Conservation (phyloP, 2,329 filamentous ascomycete genomes). For the Nothomitra cinnamomea region DNA sequence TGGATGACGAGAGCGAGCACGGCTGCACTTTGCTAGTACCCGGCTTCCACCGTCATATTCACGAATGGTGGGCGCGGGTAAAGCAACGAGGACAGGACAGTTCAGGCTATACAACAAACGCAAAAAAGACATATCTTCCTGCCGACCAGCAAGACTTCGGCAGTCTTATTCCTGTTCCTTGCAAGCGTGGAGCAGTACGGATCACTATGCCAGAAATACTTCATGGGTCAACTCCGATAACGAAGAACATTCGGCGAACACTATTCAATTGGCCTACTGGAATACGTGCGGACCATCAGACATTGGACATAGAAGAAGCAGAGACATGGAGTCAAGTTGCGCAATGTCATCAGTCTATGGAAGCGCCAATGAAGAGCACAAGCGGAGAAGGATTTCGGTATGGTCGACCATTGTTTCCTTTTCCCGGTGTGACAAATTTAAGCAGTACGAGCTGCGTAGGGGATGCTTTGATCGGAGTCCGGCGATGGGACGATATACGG, state of each 20-base stretch:
- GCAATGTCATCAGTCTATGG: not conserved
- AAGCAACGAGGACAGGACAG: not conserved
- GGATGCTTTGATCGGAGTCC: not conserved
- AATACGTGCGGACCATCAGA: not conserved
- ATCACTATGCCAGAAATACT: constrained; percentile 1
- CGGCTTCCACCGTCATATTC: constrained; percentile 1
- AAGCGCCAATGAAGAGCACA: not conserved
- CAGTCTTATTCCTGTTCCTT: not conserved
- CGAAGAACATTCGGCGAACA: not conserved
- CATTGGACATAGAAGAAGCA: not conserved
- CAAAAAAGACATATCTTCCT: not conserved
- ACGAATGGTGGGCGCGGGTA: constrained; percentile 1
- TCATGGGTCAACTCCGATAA: not conserved
- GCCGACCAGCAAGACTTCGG: not conserved
- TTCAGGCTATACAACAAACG: constrained; percentile 1
- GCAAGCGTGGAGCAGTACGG: not conserved
- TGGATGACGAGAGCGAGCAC: constrained; percentile 2
- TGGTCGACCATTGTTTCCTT: not conserved
- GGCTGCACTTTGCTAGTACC: not conserved
- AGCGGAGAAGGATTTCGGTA: constrained; percentile 1
- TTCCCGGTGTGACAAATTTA: not conserved
- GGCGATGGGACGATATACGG: not conserved
- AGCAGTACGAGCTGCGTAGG: not conserved
- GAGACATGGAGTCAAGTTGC: not conserved
- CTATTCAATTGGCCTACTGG: not conserved